Evolutionary conservation across 2,329 filamentous ascomycete genomes (phyloP).

Genomic region (Fusarium nematophilum): DNA sequence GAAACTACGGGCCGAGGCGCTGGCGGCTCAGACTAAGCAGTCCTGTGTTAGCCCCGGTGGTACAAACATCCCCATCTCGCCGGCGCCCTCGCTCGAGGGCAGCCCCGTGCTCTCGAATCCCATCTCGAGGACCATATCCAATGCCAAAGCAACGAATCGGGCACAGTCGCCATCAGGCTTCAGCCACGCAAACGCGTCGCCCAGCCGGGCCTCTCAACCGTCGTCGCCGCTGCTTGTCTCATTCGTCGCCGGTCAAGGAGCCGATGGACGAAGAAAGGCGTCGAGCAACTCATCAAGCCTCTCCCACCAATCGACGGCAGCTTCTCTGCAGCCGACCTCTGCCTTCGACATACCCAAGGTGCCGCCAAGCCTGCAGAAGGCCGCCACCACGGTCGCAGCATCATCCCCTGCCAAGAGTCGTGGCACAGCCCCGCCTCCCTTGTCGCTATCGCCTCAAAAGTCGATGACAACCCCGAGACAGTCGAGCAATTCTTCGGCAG

Average conservation of each 20-base stretch:
- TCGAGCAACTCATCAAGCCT: conserved; percentile 89
- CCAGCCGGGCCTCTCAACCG: conserved; percentile 81
- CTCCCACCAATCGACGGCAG: conserved; percentile 74
- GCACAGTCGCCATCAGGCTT: conserved; percentile 87
- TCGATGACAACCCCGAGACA: conserved; percentile 69
- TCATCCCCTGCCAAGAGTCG: conserved; percentile 69
- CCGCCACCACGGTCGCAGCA: conserved; percentile 64
- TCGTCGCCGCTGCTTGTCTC: conserved; percentile 86
- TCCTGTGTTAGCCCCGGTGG: conserved; percentile 58
- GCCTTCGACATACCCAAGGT: conserved; percentile 78
- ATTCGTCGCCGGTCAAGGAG: conserved; percentile 86
- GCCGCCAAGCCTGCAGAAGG: conserved; percentile 69
- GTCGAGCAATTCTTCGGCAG: conserved; percentile 68
- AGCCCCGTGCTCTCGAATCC: conserved; percentile 86
- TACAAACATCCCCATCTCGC: conserved; percentile 61
- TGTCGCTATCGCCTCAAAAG: conserved; percentile 73
- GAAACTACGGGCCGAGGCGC: conserved; percentile 90
- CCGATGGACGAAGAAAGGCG: conserved; percentile 85
- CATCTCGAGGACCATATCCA: conserved; percentile 84
- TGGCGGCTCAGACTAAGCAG: conserved; percentile 73
- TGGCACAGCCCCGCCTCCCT: conserved; percentile 60
- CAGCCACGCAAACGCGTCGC: conserved; percentile 85
- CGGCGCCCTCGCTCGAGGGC: conserved; percentile 80
- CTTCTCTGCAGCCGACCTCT: conserved; percentile 75
- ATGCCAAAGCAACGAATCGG: conserved; percentile 80